phyloP scores from a whole-genome alignment of 441 rosid genomes.

The Theobroma grandiflorum region DNA sequence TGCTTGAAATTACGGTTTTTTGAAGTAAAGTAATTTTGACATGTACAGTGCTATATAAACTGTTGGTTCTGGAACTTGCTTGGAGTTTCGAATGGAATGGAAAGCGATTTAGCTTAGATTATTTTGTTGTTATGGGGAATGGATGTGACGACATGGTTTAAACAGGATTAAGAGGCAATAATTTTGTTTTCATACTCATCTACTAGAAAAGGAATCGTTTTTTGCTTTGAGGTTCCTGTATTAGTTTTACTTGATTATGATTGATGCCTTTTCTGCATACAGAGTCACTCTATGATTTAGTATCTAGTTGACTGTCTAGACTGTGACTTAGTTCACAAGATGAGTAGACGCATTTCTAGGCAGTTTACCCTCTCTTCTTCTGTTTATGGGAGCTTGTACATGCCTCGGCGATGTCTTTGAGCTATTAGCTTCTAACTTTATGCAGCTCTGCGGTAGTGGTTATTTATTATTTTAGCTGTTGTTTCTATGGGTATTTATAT shows the following conservation, averaged over 20 bases:
- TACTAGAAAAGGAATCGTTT: neutral
- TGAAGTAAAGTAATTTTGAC: neutral
- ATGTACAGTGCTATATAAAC: neutral
- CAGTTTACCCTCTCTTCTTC: neutral
- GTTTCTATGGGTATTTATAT: neutral
- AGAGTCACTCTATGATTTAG: neutral
- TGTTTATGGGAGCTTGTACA: neutral
- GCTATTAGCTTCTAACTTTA: neutral
- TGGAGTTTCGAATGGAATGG: neutral
- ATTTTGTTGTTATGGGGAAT: neutral
- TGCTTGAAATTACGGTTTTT: neutral
- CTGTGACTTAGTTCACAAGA: neutral
- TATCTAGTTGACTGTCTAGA: neutral
- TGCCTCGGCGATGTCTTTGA: neutral
- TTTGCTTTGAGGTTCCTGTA: neutral
- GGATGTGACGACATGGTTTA: neutral
- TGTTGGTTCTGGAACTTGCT: constrained; percentile 6
- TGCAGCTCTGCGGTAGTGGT: neutral
- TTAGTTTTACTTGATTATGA: neutral
- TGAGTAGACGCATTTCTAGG: neutral
- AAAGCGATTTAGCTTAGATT: neutral
- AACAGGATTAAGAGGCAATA: neutral
- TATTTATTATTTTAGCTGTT: neutral
- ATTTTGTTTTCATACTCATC: neutral
- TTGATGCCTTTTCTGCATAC: neutral